A percentile compares a stretch with the other conserved stretches of the same genome.
phyloP scores from a whole-genome alignment of 1,139 yeast species.

The Hanseniaspora uvarum region DNA sequence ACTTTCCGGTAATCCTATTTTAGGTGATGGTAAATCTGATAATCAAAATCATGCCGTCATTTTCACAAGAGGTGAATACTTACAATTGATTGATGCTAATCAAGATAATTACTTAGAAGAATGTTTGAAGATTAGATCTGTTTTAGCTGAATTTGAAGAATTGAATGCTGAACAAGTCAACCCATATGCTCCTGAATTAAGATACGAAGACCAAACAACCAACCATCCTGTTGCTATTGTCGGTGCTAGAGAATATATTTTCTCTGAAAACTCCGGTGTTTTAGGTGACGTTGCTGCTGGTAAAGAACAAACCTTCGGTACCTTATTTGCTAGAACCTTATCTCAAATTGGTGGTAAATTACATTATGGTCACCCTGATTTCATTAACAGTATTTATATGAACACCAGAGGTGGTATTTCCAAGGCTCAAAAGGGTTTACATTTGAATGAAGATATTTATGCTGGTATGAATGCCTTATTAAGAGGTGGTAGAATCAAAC shows the following conservation, averaged over 20 bases:
- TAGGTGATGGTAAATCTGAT: constrained; percentile 99
- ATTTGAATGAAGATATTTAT: constrained; percentile 96
- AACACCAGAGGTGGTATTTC: constrained; percentile 99
- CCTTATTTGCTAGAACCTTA: constrained; percentile 90
- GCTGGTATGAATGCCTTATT: constrained; percentile 97
- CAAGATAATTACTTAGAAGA: constrained; percentile 98
- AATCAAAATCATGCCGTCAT: constrained; percentile 95
- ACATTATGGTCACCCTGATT: constrained; percentile 99
- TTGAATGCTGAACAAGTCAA: constrained; percentile 75
- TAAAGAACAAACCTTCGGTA: constrained; percentile 99
- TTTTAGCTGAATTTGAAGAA: constrained; percentile 96
- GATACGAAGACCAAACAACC: constrained; percentile 38
- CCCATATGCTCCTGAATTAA: constrained; percentile 56
- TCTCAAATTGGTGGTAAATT: constrained; percentile 98
- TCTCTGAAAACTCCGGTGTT: constrained; percentile 97
- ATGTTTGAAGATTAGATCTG: constrained; percentile 94
- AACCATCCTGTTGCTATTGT: constrained; percentile 89
- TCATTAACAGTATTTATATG: constrained; percentile 87
- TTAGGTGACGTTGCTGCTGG: constrained; percentile 99
- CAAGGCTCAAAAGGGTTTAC: constrained; percentile 96
- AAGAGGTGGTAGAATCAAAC: constrained; percentile 98
- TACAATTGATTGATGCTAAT: constrained; percentile 95
- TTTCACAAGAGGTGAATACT: constrained; percentile 97
- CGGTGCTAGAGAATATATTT: constrained; percentile 98
- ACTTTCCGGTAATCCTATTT: constrained; percentile 95